Percentiles rank a stretch among this genome's conserved stretches.
These are phyloP conservation scores for Camelina sativa DNA, from an alignment of 345 rosid species.

Conservation along the genomic window DNA sequence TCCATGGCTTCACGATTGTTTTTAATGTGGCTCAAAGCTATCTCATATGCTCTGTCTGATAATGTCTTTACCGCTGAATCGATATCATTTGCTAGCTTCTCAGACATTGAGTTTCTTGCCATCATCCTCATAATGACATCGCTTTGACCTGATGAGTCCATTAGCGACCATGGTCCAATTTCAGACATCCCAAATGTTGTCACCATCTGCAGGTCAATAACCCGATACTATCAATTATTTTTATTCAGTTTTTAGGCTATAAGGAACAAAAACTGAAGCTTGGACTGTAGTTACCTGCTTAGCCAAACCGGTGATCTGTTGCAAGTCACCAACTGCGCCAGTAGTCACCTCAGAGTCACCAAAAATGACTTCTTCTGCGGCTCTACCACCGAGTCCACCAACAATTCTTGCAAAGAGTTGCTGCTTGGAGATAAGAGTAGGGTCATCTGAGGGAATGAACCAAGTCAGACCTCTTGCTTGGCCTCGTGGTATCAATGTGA, in stretches of 20 bases:
- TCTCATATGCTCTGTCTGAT: conserved; percentile 80
- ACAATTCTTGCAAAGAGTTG: conserved; percentile 75
- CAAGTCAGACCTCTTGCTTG: conserved; percentile 84
- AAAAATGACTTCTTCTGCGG: conserved; percentile 76
- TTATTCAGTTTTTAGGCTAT: background rate
- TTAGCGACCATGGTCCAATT: conserved; percentile 93
- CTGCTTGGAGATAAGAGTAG: conserved; percentile 60
- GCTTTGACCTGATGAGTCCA: conserved; percentile 81
- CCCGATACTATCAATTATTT: background rate
- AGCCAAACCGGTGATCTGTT: conserved; percentile 80
- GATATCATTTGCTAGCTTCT: conserved; percentile 90
- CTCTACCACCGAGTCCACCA: conserved; percentile 81
- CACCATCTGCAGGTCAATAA: conserved; percentile 70
- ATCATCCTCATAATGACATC: conserved; percentile 98
- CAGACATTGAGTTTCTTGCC: conserved; percentile 98
- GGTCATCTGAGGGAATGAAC: conserved; percentile 75
- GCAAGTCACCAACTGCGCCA: conserved; percentile 76
- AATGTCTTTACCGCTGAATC: conserved; percentile 73
- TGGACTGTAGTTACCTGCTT: conserved; percentile 61
- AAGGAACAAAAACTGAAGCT: conserved; percentile 6
- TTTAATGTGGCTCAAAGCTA: conserved; percentile 74
- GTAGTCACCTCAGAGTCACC: conserved; percentile 80
- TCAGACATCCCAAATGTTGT: conserved; percentile 97
- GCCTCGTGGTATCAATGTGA: conserved; percentile 72
- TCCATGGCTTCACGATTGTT: conserved; percentile 96